Percentiles rank a stretch among this genome's conserved stretches.
phyloP scores from a whole-genome alignment of 2,329 filamentous ascomycete species.

The Verticillium longisporum region DNA sequence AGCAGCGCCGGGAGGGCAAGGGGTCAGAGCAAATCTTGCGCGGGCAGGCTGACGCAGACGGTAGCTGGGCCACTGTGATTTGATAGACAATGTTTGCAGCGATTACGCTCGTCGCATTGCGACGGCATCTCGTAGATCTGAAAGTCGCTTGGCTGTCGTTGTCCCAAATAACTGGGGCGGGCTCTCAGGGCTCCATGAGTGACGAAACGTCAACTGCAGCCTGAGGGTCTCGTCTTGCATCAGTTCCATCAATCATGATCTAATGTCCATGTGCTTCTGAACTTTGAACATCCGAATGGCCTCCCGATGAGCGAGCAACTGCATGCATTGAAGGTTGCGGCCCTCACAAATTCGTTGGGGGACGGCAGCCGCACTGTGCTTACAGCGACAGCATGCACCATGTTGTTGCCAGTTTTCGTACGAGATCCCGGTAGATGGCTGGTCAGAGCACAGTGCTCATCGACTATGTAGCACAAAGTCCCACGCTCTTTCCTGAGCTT shows the following conservation, averaged over 20 bases:
- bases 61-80: not conserved
- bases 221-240: not conserved
- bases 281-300: not conserved
- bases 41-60: not conserved
- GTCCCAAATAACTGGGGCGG: not conserved
- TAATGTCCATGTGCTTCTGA: not conserved
- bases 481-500: not conserved
- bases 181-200: not conserved
- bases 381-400: not conserved
- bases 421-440: not conserved
- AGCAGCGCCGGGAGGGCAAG: not conserved
- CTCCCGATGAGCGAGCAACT: not conserved
- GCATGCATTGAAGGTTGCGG: not conserved
- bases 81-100: not conserved
- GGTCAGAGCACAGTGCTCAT: not conserved
- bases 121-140: not conserved
- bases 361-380: not conserved
- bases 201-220: not conserved
- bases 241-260: not conserved
- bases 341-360: not conserved
- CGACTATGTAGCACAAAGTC: not conserved
- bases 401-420: accelerated
- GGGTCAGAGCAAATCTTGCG: not conserved
- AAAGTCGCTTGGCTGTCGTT: not conserved
- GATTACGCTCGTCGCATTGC: not conserved